Conservation (phyloP, 139 green algal genomes). For the Closterium sp. region DNA sequence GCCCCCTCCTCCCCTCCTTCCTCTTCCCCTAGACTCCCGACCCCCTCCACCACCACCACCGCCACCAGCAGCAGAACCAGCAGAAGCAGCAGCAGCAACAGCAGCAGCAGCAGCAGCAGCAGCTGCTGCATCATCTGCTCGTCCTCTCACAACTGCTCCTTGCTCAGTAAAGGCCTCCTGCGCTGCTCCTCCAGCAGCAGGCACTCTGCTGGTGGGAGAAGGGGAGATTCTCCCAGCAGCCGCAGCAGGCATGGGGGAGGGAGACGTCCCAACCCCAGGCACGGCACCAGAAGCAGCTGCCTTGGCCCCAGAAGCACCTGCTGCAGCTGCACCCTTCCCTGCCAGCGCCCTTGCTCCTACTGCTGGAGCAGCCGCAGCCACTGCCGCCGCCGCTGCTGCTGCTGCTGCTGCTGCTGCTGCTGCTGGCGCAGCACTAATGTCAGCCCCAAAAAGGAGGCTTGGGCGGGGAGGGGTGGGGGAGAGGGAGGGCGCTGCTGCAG, state of each 20-base stretch:
- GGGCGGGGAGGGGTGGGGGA: not conserved
- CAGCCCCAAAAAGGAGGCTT: not conserved
- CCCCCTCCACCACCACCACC: not conserved
- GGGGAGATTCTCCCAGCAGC: not conserved
- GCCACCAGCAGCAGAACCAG: not conserved
- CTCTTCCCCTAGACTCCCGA: not conserved
- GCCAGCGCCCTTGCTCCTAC: not conserved
- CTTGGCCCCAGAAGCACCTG: not conserved
- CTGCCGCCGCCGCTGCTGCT: not conserved
- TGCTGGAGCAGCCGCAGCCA: no score
- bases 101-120: not conserved
- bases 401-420: not conserved
- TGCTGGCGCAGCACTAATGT: not conserved
- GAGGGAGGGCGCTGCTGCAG: not conserved
- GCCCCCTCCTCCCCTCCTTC: not conserved
- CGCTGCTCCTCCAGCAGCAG: not conserved
- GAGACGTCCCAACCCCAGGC: not conserved
- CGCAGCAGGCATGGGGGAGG: not conserved
- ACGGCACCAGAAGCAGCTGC: not conserved
- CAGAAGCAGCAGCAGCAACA: not conserved
- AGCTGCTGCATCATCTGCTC: not conserved
- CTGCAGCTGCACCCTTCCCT: not conserved
- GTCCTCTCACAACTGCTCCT: not conserved
- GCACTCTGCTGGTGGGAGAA: not conserved
- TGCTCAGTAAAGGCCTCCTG: not conserved